A percentile compares a stretch with the other conserved stretches of the same genome.
These are phyloP conservation scores for Bullera alba DNA, from an alignment of 768 basidiomycete genomes.

Conservation along the genomic window DNA sequence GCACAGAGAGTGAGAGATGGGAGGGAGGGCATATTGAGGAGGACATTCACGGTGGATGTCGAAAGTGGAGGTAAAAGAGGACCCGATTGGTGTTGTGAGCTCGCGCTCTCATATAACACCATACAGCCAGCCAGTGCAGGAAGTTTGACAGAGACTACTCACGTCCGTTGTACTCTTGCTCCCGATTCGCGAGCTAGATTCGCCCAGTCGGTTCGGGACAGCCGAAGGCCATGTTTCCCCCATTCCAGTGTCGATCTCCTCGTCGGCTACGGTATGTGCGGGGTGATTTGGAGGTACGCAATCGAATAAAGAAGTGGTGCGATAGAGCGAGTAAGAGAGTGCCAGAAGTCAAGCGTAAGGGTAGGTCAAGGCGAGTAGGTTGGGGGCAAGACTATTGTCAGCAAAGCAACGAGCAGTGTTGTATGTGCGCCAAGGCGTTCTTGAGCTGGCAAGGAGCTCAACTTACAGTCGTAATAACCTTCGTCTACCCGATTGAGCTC, in stretches of 20 bases:
- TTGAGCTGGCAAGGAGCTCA: no score
- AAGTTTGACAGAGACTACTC: background rate
- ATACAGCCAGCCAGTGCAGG: background rate
- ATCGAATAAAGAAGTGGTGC: no score
- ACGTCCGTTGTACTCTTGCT: background rate
- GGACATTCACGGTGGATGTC: conserved; percentile 1
- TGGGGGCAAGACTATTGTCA: no score
- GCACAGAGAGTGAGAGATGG: background rate
- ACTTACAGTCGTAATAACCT: conserved; percentile 11
- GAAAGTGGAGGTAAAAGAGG: conserved; percentile 9
- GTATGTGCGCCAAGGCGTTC: background rate
- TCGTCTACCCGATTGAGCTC: conserved; percentile 23
- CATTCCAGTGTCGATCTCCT: conserved; percentile 13
- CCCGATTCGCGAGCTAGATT: conserved; percentile 5
- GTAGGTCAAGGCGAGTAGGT: no score
- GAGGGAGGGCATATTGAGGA: conserved; percentile 1
- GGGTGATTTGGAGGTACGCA: background rate
- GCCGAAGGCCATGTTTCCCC: conserved; percentile 27
- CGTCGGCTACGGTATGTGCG: conserved; percentile 14
- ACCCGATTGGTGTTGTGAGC: conserved; percentile 6
- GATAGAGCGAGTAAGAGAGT: no score
- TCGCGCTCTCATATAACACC: background rate
- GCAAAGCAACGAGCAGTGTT: background rate
- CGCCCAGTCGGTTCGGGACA: conserved; percentile 27
- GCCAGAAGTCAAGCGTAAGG: no score